Percentiles rank a stretch among this genome's conserved stretches.
Conservation (phyloP, 257 asterid species). For the Solanum peruvianum region DNA sequence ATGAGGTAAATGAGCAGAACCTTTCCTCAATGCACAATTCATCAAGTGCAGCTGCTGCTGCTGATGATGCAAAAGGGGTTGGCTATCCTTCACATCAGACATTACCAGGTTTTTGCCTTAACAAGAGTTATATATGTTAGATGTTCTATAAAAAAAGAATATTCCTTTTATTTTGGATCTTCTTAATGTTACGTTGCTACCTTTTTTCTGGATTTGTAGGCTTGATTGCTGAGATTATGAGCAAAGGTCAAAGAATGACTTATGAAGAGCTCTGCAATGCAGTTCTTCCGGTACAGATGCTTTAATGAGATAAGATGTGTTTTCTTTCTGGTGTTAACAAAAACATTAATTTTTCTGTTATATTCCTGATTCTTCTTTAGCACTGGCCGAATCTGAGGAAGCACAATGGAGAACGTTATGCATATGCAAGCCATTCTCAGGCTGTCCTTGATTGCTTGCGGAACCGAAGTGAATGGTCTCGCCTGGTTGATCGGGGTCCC, state of each 20-base stretch:
- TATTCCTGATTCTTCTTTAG: conserved; percentile 18
- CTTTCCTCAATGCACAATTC: conserved; percentile 27
- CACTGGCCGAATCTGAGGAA: conserved; percentile 96
- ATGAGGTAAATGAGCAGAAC: conserved; percentile 45
- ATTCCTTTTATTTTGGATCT: background rate
- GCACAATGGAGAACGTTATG: conserved; percentile 93
- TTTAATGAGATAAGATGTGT: background rate
- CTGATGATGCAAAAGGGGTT: conserved; percentile 43
- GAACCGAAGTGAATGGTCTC: conserved; percentile 95
- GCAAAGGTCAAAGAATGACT: conserved; percentile 79
- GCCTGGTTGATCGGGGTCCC: conserved; percentile 95
- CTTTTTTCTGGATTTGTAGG: conserved; percentile 23
- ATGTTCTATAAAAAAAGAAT: background rate
- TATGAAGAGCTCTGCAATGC: conserved; percentile 86
- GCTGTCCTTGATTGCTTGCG: conserved; percentile 97
- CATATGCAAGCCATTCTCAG: conserved; percentile 92
- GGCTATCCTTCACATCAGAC: conserved; percentile 54
- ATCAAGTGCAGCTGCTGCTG: conserved; percentile 48
- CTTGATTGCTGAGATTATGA: conserved; percentile 90
- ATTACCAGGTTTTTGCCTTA: conserved; percentile 57
- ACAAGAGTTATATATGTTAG: background rate
- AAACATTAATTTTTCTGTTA: background rate
- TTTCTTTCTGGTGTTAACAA: background rate
- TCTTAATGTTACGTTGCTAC: background rate
- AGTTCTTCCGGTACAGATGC: conserved; percentile 65